Base-by-base conservation (phyloP, 441 rosid species). In the Corymbia calophylla region DNA sequence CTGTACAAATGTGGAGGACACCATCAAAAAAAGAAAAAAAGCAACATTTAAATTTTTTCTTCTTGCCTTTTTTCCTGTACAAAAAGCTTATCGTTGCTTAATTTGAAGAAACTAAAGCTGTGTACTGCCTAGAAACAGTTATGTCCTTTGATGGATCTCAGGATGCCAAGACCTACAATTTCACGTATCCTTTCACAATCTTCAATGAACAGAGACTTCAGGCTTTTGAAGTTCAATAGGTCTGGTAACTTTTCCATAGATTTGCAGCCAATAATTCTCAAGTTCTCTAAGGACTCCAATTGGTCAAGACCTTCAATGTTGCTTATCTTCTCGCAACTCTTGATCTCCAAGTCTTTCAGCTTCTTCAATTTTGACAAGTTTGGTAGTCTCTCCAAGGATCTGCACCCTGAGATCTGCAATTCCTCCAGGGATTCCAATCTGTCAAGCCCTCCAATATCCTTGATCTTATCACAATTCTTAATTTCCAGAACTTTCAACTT, bases 231-330 rank as follows among this genome's bases (percentile, higher is more conserved):
- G 86, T 89, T 89, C 8, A 77, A 39, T 51, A 89, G 88, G 32
- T 89, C 88, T 4, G 90, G 90, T 25, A 89, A 64, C 86, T 89
- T 89, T 49, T 86, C 86, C 19, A 86, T n/a, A n/a, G 88, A 89
- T 49, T 89, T 86, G 90, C 90, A 89, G 35, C 88, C 86, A 51
- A 89, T 86, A 51, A 89, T 87, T 39, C 88, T 89, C 85, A 86
- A 32, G n/a, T 53, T 49, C 86, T 86, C 90, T 88, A 89, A 54
- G 88, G 90, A 86, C 55, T 86, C 90, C 86, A 89, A 53, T 62
- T 55, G 64, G 39, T 86, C 90, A 32, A 89, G 88, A 23, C 90
- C 90, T 47, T 73, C 35, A 49, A 89, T 86, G 35, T 89, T 55
- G 17, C 32, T 54, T 80, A 89, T 54, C 73, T 44, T 86, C 88